Conservation (phyloP, 1,284 basidiomycete species). For the Heterobasidion annosum region DNA sequence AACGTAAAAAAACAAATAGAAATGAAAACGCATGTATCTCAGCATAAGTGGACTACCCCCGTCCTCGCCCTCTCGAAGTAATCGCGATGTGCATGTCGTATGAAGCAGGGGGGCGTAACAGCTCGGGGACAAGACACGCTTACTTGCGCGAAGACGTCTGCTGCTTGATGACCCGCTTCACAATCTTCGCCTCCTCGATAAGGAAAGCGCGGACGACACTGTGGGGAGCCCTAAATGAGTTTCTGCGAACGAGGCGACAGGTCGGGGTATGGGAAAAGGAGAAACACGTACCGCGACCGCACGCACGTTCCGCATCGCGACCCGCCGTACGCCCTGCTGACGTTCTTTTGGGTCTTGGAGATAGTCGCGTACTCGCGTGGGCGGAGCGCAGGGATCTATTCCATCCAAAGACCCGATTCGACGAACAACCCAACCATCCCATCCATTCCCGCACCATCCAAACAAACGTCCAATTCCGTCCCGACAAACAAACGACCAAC, state of each 20-base stretch:
- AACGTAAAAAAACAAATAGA: neutral
- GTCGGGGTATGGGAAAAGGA: conserved; percentile 1
- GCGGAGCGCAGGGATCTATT: conserved; percentile 83
- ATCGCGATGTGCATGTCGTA: neutral
- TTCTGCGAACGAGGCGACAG: neutral
- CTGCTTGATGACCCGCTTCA: conserved; percentile 98
- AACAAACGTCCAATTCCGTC: neutral
- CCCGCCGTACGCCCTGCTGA: conserved; percentile 90
- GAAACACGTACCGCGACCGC: conserved; percentile 73
- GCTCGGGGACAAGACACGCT: neutral
- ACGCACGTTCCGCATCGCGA: conserved; percentile 92
- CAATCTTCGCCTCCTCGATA: conserved; percentile 99
- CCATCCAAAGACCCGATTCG: neutral
- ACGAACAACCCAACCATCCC: neutral
- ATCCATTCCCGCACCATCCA: neutral
- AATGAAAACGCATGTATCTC: neutral
- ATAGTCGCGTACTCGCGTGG: conserved; percentile 90
- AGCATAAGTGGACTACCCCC: neutral
- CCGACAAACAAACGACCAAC: neutral
- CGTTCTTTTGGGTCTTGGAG: conserved; percentile 94
- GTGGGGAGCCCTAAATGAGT: neutral
- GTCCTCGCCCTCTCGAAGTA: neutral
- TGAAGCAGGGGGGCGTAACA: neutral
- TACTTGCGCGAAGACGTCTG: conserved; percentile 26
- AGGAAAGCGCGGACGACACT: conserved; percentile 98